phyloP scores from a whole-genome alignment of 2,329 filamentous ascomycete species.

The Septoria petroselini region DNA sequence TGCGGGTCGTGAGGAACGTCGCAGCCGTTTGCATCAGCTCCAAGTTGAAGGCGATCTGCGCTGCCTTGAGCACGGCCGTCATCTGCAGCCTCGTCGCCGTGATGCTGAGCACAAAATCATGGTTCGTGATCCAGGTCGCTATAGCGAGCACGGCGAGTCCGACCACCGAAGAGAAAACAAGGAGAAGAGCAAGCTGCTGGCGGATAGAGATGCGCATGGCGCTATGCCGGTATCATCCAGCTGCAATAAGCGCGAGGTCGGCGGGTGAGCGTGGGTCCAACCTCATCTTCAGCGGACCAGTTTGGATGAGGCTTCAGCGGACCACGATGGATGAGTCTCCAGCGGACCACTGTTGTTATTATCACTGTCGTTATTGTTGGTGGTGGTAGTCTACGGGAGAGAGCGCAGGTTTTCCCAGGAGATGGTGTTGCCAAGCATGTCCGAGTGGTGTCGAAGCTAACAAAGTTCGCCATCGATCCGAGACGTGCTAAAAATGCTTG shows the following conservation, averaged over 20 bases:
- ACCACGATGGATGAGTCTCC: no score
- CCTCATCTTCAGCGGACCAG: background rate
- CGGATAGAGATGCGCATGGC: slow-evolving; percentile 81
- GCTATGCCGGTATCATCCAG: slow-evolving; percentile 1
- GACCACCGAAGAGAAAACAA: slow-evolving; percentile 69
- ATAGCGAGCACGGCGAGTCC: slow-evolving; percentile 77
- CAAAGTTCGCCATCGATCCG: no score
- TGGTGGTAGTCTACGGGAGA: no score
- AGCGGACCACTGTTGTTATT: no score
- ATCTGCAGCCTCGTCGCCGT: slow-evolving; percentile 61
- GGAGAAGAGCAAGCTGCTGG: slow-evolving; percentile 78
- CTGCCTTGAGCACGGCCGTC: slow-evolving; percentile 84
- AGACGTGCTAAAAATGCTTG: no score
- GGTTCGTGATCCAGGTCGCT: slow-evolving; percentile 64
- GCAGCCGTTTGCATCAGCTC: slow-evolving; percentile 74
- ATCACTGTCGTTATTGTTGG: no score
- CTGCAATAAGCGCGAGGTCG: background rate
- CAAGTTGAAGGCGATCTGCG: slow-evolving; percentile 74
- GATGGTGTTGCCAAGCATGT: background rate
- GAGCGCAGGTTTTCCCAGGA: background rate
- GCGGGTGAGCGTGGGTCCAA: background rate
- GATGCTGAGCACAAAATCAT: slow-evolving; percentile 59
- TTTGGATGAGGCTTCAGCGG: no score
- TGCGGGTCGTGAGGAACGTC: slow-evolving; percentile 65
- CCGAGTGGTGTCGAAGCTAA: no score